These are phyloP conservation scores for Candida oleophila DNA, from an alignment of 805 yeast genomes.

Conservation along the genomic window DNA sequence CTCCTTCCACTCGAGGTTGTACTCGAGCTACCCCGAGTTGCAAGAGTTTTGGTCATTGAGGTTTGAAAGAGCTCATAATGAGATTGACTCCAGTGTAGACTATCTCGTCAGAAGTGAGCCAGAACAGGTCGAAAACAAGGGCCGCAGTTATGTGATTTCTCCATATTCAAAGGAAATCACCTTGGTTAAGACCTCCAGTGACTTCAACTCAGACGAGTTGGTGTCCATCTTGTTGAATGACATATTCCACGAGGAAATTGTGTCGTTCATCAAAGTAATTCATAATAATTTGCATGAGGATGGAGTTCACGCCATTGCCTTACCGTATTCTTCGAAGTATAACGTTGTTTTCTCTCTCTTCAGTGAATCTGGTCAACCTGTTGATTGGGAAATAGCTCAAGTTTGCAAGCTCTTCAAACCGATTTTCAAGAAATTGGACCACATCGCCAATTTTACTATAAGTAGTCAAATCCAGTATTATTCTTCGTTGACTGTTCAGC, in stretches of 20 bases:
- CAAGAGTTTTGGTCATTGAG: slow-evolving; percentile 29
- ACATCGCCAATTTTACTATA: slow-evolving; percentile 67
- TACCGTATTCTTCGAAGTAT: slow-evolving; percentile 62
- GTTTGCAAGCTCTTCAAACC: slow-evolving; percentile 56
- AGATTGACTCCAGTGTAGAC: slow-evolving; percentile 21
- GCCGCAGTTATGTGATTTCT: slow-evolving; percentile 22
- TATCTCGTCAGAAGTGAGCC: slow-evolving; percentile 29
- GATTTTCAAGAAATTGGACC: slow-evolving; percentile 49
- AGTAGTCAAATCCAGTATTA: slow-evolving; percentile 79
- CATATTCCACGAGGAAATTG: slow-evolving; percentile 40
- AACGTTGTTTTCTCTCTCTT: slow-evolving; percentile 77
- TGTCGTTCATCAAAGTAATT: slow-evolving; percentile 21
- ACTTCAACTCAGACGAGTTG: slow-evolving; percentile 32
- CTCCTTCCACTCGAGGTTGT: slow-evolving; percentile 29
- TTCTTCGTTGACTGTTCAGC: slow-evolving; percentile 38
- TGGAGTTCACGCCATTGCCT: slow-evolving; percentile 30
- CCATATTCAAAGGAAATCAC: slow-evolving; percentile 34
- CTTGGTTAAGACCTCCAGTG: slow-evolving; percentile 25
- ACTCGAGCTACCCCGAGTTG: slow-evolving; percentile 20
- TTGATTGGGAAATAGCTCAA: slow-evolving; percentile 71
- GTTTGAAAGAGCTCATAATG: slow-evolving; percentile 16
- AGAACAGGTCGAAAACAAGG: slow-evolving; percentile 3
- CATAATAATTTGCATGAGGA: slow-evolving; percentile 2
- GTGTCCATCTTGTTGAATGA: slow-evolving; percentile 34
- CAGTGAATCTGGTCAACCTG: slow-evolving; percentile 63